phyloP scores from a whole-genome alignment of 345 rosid species.

The Rhodamnia rubescens region DNA sequence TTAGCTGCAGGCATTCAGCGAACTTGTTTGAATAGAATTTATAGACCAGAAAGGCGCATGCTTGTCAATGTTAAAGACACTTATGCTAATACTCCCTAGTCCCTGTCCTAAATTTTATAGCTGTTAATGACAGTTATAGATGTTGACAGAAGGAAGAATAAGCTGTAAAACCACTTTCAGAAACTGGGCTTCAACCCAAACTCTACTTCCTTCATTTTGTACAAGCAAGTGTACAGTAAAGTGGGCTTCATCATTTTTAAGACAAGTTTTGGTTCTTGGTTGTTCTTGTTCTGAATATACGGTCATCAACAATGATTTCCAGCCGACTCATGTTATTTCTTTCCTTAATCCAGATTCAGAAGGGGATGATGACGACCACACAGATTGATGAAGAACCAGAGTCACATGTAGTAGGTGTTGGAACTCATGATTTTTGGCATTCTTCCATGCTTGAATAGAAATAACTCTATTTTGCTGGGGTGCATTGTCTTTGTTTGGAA shows the following conservation, averaged over 20 bases:
- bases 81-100: not conserved
- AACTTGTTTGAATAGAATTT: not conserved
- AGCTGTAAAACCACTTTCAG: not conserved
- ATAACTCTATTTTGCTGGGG: not conserved
- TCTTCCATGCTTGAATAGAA: not conserved
- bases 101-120: not conserved
- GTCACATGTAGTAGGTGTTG: not conserved
- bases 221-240: not conserved
- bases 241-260: not conserved
- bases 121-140: not conserved
- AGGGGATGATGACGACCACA: conserved; percentile 24
- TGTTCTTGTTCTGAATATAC: not conserved
- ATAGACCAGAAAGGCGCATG: not conserved
- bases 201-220: not conserved
- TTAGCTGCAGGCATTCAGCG: not conserved
- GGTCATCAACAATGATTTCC: not conserved
- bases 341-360: conserved; percentile 28
- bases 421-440: not conserved
- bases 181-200: not conserved
- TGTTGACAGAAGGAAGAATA: not conserved
- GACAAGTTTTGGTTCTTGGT: not conserved
- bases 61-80: not conserved
- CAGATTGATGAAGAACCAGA: conserved; percentile 13
- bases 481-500: not conserved
- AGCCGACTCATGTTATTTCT: not conserved